Conservation (phyloP, 441 rosid genomes). For the Melastoma candidum region DNA sequence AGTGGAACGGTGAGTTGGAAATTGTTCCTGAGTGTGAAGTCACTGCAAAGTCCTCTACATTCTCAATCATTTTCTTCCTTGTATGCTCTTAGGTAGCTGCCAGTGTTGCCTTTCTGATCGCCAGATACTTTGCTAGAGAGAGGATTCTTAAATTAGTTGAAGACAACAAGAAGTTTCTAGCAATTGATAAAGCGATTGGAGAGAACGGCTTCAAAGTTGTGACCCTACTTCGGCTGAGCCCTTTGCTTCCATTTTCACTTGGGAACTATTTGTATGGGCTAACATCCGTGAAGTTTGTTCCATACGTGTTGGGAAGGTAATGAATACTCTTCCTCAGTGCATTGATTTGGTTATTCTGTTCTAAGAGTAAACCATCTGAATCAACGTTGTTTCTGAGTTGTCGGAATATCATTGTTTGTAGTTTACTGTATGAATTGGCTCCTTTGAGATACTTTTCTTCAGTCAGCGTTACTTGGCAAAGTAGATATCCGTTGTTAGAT, state of each 20-base stretch:
- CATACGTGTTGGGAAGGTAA: constrained; percentile 90
- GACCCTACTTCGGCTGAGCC: constrained; percentile 93
- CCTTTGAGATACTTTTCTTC: no score
- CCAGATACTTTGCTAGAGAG: constrained; percentile 96
- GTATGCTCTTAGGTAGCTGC: constrained; percentile 67
- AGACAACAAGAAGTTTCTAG: constrained; percentile 94
- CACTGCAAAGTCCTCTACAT: not conserved
- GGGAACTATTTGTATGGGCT: constrained; percentile 92
- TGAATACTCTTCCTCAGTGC: not conserved
- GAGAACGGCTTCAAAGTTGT: constrained; percentile 92
- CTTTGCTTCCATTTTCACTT: constrained; percentile 91
- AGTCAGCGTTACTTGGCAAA: no score
- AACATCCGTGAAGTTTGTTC: constrained; percentile 89
- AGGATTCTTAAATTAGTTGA: constrained; percentile 87
- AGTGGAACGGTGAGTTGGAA: constrained; percentile 80
- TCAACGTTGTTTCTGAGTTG: no score
- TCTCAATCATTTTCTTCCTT: constrained; percentile 8
- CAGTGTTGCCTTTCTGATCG: constrained; percentile 82
- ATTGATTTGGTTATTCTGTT: not conserved
- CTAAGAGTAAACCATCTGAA: no score
- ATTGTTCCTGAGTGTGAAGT: not conserved
- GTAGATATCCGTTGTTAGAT: no score
- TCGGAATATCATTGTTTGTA: no score
- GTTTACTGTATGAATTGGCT: no score
- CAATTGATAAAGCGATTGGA: constrained; percentile 95